These are phyloP conservation scores for Fusarium sp. DNA, from an alignment of 2,329 filamentous ascomycete genomes.

Conservation along the genomic window DNA sequence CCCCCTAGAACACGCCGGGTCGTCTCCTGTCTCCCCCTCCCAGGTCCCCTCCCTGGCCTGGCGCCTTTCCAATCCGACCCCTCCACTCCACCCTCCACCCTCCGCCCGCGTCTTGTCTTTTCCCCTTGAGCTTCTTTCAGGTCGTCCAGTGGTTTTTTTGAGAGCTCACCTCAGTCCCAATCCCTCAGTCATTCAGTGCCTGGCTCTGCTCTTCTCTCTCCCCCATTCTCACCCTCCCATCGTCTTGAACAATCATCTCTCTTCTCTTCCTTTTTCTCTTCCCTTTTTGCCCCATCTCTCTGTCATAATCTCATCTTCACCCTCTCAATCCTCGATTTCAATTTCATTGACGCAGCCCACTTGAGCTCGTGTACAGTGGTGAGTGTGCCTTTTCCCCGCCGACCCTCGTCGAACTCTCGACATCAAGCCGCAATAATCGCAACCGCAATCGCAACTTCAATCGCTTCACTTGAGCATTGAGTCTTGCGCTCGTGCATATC, in stretches of 20 bases:
- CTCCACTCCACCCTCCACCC: conserved; percentile 29
- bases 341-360: conserved; percentile 43
- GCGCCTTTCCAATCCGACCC: conserved; percentile 35
- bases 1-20: conserved; percentile 23
- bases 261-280: conserved; percentile 25
- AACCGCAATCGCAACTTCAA: conserved; percentile 23
- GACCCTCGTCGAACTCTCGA: conserved; percentile 36
- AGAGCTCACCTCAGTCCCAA: conserved; percentile 37
- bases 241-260: conserved; percentile 32
- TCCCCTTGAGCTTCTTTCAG: conserved; percentile 48
- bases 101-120: conserved; percentile 43
- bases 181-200: conserved; percentile 34
- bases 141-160: conserved; percentile 45
- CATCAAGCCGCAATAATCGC: conserved; percentile 22
- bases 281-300: conserved; percentile 36
- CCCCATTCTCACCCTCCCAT: conserved; percentile 41
- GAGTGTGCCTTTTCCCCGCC: conserved; percentile 42
- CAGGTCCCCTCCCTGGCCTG: conserved; percentile 20
- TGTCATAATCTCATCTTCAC: conserved; percentile 40
- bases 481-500: conserved; percentile 16
- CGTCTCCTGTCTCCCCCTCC: conserved; percentile 11
- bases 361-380: conserved; percentile 46
- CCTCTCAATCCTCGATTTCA: conserved; percentile 39
- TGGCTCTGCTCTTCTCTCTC: conserved; percentile 41
- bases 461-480: conserved; percentile 11